Conservation (phyloP, 176 grass and related monocot genomes). For the Elaeis guineensis region DNA sequence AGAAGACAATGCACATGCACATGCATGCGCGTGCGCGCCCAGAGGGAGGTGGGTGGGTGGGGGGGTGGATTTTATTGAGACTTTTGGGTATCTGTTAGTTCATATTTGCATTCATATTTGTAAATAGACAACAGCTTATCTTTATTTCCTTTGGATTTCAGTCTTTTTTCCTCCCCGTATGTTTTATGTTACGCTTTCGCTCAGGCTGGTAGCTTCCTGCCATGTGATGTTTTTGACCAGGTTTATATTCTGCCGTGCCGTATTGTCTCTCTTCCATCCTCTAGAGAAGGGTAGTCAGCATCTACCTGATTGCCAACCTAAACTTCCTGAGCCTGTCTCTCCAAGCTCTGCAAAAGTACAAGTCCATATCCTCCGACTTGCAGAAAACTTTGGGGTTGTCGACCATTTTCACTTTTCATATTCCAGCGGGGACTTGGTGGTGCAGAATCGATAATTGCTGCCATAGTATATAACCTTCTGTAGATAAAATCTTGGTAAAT, state of each 20-base stretch:
- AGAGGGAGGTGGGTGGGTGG: no score
- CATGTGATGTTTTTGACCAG: conserved; percentile 25
- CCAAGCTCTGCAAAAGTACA: conserved; percentile 48
- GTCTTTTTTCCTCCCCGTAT: no score
- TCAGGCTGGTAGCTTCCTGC: no score
- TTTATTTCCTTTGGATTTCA: no score
- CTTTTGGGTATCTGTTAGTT: no score
- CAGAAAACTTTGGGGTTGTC: conserved; percentile 63
- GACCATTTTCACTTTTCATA: conserved; percentile 56
- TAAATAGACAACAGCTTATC: no score
- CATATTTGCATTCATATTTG: no score
- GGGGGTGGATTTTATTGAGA: no score
- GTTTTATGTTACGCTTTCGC: no score
- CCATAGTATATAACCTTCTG: conserved; percentile 42
- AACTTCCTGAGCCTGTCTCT: conserved; percentile 64
- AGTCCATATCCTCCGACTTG: conserved; percentile 50
- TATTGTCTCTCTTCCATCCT: conserved; percentile 50
- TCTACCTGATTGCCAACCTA: conserved; percentile 74
- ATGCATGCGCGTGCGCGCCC: no score
- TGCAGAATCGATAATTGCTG: conserved; percentile 27
- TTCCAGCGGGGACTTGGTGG: conserved; percentile 25
- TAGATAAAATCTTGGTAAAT: conserved; percentile 96
- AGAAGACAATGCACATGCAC: no score
- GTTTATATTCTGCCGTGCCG: conserved; percentile 97
- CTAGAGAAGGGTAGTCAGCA: conserved; percentile 23